Evolutionary conservation across 306 rosid genomes (phyloP).

Genomic region (Alnus glutinosa): DNA sequence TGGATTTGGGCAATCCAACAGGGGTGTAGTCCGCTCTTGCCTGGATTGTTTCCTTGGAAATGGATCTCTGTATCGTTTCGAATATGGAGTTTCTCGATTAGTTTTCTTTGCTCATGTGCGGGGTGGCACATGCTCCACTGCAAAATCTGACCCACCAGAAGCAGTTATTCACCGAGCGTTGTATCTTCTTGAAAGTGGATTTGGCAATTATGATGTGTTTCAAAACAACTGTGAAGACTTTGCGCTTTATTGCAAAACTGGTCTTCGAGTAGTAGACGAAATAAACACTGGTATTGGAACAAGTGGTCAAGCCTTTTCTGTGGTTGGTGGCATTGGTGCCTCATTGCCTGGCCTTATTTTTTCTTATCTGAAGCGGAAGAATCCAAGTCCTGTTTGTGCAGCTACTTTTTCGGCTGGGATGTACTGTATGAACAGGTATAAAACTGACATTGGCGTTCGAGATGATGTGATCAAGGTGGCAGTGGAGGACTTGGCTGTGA

Average conservation of each 20-base stretch:
- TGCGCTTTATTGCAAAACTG: constrained; percentile 91
- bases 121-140: constrained; percentile 98
- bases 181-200: constrained; percentile 96
- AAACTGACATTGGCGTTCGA: constrained; percentile 85
- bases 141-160: constrained; percentile 63
- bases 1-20: constrained; percentile 87
- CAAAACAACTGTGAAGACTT: constrained; percentile 97
- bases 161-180: constrained; percentile 77
- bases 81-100: constrained; percentile 76
- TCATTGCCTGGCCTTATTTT: no score
- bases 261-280: constrained; percentile 63
- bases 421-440: constrained; percentile 86
- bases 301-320: constrained; percentile 67
- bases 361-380: no score
- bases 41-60: constrained; percentile 89
- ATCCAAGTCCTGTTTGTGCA: constrained; percentile 50
- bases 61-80: constrained; percentile 76
- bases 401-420: constrained; percentile 80
- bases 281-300: constrained; percentile 5
- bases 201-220: constrained; percentile 78
- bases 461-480: constrained; percentile 82
- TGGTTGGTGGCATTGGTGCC: no score
- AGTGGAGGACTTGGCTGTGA: constrained; percentile 77
- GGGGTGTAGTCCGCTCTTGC: constrained; percentile 91
- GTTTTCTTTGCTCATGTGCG: constrained; percentile 70